These are phyloP conservation scores for Bruguiera hainesii DNA, from an alignment of 441 rosid species.

Conservation along the genomic window DNA sequence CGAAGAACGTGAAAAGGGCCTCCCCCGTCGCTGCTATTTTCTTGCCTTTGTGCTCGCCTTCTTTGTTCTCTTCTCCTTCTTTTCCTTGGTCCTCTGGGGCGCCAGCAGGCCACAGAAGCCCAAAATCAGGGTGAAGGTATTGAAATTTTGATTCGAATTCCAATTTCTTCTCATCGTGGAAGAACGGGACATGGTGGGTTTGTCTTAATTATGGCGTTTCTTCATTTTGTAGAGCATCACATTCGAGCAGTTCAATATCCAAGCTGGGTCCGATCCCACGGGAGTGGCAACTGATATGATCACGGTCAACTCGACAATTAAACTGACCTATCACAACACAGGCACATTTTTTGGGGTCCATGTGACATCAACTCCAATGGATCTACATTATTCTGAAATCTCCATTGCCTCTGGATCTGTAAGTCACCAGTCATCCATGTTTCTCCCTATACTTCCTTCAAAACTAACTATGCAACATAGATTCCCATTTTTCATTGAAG, in stretches of 20 bases:
- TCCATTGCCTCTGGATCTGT: slow-evolving; percentile 74
- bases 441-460: background rate
- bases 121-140: slow-evolving; percentile 66
- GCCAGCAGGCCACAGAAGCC: slow-evolving; percentile 89
- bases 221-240: slow-evolving; percentile 50
- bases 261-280: slow-evolving; percentile 86
- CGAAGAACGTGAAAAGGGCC: slow-evolving; percentile 53
- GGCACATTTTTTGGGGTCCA: slow-evolving; percentile 96
- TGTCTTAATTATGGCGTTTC: background rate
- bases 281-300: slow-evolving; percentile 94
- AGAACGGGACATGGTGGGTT: background rate
- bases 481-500: background rate
- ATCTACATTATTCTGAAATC: slow-evolving; percentile 63
- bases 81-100: slow-evolving; percentile 82
- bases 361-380: slow-evolving; percentile 70
- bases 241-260: slow-evolving; percentile 71
- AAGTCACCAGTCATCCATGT: slow-evolving; percentile 22
- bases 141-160: background rate
- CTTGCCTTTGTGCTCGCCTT: slow-evolving; percentile 74
- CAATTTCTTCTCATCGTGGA: background rate
- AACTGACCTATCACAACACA: slow-evolving; percentile 66
- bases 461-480: no score
- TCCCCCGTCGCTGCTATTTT: slow-evolving; percentile 79
- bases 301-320: slow-evolving; percentile 67
- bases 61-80: slow-evolving; percentile 68